These are phyloP conservation scores for Leccinum aurantiacum DNA, from an alignment of 768 basidiomycete species.

Conservation along the genomic window DNA sequence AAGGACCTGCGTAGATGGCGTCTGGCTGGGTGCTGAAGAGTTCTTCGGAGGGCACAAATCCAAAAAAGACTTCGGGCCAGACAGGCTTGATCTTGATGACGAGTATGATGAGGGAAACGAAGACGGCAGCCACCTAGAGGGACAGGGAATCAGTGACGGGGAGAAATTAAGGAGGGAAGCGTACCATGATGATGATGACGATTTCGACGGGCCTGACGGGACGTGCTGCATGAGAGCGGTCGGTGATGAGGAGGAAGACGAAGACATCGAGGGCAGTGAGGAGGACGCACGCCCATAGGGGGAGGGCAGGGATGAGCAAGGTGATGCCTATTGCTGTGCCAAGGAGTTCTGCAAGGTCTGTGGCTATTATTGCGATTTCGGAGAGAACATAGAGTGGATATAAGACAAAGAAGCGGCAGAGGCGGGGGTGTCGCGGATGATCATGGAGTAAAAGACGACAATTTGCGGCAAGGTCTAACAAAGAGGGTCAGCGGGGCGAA, in stretches of 20 bases:
- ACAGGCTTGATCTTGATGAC: conserved; percentile 40
- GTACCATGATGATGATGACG: conserved; percentile 35
- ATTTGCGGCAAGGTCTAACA: conserved; percentile 45
- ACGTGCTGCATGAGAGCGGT: conserved; percentile 30
- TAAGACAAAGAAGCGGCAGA: conserved; percentile 40
- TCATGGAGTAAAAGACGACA: conserved; percentile 49
- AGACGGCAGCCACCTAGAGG: conserved; percentile 26
- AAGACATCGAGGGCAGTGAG: conserved; percentile 51
- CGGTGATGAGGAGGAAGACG: conserved; percentile 43
- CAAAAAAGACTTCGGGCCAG: conserved; percentile 44
- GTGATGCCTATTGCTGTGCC: conserved; percentile 60
- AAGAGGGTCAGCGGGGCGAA: background rate
- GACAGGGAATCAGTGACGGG: background rate
- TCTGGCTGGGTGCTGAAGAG: conserved; percentile 42
- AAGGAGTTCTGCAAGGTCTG: conserved; percentile 60
- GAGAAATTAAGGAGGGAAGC: background rate
- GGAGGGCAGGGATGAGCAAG: conserved; percentile 49
- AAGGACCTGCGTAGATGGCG: conserved; percentile 33
- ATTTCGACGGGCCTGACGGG: conserved; percentile 42
- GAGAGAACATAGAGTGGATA: conserved; percentile 46
- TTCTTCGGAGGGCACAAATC: conserved; percentile 35
- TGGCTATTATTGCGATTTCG: conserved; percentile 55
- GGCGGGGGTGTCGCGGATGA: conserved; percentile 38
- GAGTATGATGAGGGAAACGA: conserved; percentile 40
- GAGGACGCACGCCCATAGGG: conserved; percentile 49